Evolutionary conservation across 306 rosid species (phyloP), one percentile per base, ranked within the genome.

Genomic region (Macrotyloma uniflorum): DNA sequence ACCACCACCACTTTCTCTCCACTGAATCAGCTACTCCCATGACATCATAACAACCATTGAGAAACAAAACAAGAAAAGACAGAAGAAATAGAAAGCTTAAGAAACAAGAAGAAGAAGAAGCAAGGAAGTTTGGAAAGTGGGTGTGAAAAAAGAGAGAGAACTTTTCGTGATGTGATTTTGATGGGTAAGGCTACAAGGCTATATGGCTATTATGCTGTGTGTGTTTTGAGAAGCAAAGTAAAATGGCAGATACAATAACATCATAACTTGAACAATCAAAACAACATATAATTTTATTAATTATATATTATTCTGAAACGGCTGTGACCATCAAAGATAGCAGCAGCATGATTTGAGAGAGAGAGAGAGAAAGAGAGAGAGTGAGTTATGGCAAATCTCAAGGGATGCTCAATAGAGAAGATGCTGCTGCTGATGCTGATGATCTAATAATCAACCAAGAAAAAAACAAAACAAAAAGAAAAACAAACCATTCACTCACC

Each of bases 261-360:
- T 7, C 43, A 22, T 8, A 55, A 79, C 32, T 50, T 50, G 6
- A 19, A 30, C 49, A 20, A 65, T 1, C 36, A 74, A 47, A 67
- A 40, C 36, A 80, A 42, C 30, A 42, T 43, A 67, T 67, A 67
- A 43, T 43, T 50, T 36, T 33, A 22, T 70, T 66, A 69, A 80
- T 79, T 72, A 28, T 38, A 78, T 67, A 67, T 67, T 61, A 75
- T 76, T 82, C 24, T 70, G 86, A 88, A 88, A 86, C 96, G 90
- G 90, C 78, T 35, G 80, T 58, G 58, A 69, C 33, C 26, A 82
- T 69, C 84, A 77, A 82, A 77, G 82, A 79, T 80, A 78, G 58
- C 38, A n/a, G n/a, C n/a, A 83, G 78, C 88, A 76, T 83, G 92
- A 91, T 89, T 91, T 91, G 67, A 72, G 86, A 61, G 61, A 20